Evolutionary conservation across 805 yeast species (phyloP).

Genomic region (Metschnikowia peoriensis): DNA sequence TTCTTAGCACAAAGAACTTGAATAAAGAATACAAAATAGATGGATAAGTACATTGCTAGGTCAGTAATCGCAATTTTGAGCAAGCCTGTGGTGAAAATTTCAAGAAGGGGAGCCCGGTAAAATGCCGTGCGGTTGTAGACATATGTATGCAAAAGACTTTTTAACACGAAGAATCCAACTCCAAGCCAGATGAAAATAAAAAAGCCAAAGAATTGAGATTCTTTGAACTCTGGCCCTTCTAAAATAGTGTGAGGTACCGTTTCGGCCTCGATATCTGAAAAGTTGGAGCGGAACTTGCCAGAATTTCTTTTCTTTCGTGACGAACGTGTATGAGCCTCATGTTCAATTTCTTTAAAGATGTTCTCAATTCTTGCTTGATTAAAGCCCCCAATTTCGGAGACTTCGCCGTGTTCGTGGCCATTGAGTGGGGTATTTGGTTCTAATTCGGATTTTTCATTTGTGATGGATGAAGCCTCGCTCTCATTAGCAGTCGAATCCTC

Average conservation of each 20-base stretch:
- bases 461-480: constrained; percentile 7
- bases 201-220: constrained; percentile 68
- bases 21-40: constrained; percentile 57
- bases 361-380: constrained; percentile 11
- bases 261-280: constrained; percentile 10
- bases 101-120: constrained; percentile 53
- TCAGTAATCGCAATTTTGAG: constrained; percentile 72
- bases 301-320: constrained; percentile 12
- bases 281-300: constrained; percentile 35
- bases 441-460: not conserved
- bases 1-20: constrained; percentile 53
- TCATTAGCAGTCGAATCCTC: constrained; percentile 7
- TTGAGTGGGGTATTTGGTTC: not conserved
- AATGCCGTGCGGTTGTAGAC: constrained; percentile 41
- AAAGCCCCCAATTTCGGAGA: not conserved
- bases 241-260: constrained; percentile 44
- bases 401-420: not conserved
- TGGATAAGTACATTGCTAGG: constrained; percentile 64
- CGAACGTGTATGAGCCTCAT: constrained; percentile 6
- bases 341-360: constrained; percentile 11
- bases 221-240: constrained; percentile 46
- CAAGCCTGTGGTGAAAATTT: constrained; percentile 59
- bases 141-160: constrained; percentile 54
- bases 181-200: constrained; percentile 79
- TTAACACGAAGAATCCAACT: constrained; percentile 52